Conservation (phyloP, 2,329 filamentous ascomycete species). For the Colletotrichum nymphaeae region DNA sequence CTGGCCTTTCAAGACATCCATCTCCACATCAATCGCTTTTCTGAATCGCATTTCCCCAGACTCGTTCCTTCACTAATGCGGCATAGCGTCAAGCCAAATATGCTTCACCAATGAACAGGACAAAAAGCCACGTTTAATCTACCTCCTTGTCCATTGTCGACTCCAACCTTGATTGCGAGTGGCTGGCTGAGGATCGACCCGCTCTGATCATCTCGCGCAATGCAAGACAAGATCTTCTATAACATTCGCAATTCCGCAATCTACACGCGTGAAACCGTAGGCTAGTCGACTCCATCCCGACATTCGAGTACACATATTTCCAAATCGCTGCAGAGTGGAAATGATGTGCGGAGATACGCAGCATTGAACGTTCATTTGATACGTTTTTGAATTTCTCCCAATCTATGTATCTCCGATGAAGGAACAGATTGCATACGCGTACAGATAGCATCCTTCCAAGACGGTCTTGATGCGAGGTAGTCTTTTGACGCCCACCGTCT, state of each 20-base stretch:
- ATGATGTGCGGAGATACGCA: neutral
- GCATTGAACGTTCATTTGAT: neutral
- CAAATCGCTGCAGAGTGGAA: neutral
- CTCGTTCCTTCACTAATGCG: neutral
- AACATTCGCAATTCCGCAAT: neutral
- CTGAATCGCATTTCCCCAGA: neutral
- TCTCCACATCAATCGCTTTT: neutral
- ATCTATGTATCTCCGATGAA: neutral
- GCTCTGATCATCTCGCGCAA: too few relatives aligned
- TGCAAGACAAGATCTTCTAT: neutral
- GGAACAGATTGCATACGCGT: neutral
- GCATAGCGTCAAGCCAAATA: neutral
- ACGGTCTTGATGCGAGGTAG: neutral
- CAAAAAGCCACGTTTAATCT: neutral
- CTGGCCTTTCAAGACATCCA: neutral
- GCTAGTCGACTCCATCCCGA: neutral
- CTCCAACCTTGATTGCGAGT: neutral
- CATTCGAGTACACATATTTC: neutral
- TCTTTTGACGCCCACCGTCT: constrained; percentile 16
- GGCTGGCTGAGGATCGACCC: neutral
- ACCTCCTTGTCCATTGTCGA: neutral
- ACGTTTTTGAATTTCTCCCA: constrained; percentile 25
- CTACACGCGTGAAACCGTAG: neutral
- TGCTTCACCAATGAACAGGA: neutral
- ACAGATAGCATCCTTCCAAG: constrained; percentile 8